Evolutionary conservation across 2,329 filamentous ascomycete genomes (phyloP), one percentile per base, ranked within the genome.

Genomic region (Purpureocillium takamizusanense): DNA sequence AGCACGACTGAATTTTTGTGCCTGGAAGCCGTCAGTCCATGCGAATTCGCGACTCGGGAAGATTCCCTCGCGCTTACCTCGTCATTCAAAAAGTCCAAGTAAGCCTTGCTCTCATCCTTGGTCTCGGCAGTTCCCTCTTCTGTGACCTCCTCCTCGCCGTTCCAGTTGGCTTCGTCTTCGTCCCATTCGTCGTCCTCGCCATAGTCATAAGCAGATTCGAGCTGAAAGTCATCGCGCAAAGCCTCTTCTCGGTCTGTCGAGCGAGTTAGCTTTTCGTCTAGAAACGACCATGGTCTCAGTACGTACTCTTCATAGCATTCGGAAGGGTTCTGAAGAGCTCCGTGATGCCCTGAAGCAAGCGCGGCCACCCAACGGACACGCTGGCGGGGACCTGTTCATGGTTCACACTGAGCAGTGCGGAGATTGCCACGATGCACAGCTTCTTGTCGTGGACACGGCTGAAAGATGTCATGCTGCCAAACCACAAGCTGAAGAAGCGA

Each of bases 401-500:
- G 44, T 76, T 78, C 42, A 98, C 66, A 33, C 81, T 85, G 37
- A 98, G 76, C 10, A 98, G 76, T 6, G 87, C 76, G 42, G 86
- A 83, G 51, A 98, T 97, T 34, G 89, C 90, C 14, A 89, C 86
- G 51, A 98, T 95, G 45, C 87, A 95, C 18, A 98, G 72, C 71
- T 95, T 98, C 76, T 98, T 98, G 69, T 98, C 92, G 59, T 98
- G 92, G 3, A 98, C 92, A 31, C 92, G 78, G 37, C 79, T 85
- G 66, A 98, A 97, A 53, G 78, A 82, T 45, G 94, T 84, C 67
- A 98, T 98, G 65, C 82, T 94, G 31, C 86, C 86, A 62, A 98
- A 98, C 92, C 92, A 98, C 42, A 94, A 69, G 63, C 86, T 95
- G 70, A 98, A 98, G 68, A 98, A 98, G 57, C 94, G 94, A 66